A percentile compares a stretch with the other conserved stretches of the same genome.
phyloP scores from a whole-genome alignment of 192 early-diverging fungal species.

The Umbelopsis isabellina region DNA sequence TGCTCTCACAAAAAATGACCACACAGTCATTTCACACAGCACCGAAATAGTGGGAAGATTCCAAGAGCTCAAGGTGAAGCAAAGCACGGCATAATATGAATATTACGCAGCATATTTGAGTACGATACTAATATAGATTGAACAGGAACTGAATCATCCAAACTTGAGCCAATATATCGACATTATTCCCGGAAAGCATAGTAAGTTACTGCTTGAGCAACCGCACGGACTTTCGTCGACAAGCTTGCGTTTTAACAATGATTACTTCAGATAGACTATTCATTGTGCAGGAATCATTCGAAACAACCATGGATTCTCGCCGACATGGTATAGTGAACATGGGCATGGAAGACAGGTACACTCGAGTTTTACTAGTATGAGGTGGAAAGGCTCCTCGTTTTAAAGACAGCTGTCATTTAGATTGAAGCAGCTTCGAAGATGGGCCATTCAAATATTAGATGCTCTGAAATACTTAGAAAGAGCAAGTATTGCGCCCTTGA shows the following conservation, averaged over 20 bases:
- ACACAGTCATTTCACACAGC: slow-evolving; percentile 42
- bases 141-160: slow-evolving; percentile 58
- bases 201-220: slow-evolving; percentile 30
- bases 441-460: slow-evolving; percentile 57
- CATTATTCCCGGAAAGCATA: slow-evolving; percentile 63
- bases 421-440: slow-evolving; percentile 39
- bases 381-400: background rate
- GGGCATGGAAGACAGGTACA: slow-evolving; percentile 10
- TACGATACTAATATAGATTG: background rate
- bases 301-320: slow-evolving; percentile 32
- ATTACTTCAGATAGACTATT: slow-evolving; percentile 54
- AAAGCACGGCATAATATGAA: background rate
- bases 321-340: background rate
- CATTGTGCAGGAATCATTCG: slow-evolving; percentile 56
- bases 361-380: background rate
- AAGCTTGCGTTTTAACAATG: background rate
- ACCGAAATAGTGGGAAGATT: slow-evolving; percentile 54
- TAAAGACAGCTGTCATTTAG: background rate
- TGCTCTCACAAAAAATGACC: slow-evolving; percentile 36
- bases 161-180: slow-evolving; percentile 68
- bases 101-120: background rate
- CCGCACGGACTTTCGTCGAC: background rate
- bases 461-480: slow-evolving; percentile 53
- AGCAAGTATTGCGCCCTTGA: slow-evolving; percentile 50
- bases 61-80: slow-evolving; percentile 48